These are phyloP conservation scores for Capsicum baccatum DNA, from an alignment of 257 asterid genomes.

Conservation along the genomic window DNA sequence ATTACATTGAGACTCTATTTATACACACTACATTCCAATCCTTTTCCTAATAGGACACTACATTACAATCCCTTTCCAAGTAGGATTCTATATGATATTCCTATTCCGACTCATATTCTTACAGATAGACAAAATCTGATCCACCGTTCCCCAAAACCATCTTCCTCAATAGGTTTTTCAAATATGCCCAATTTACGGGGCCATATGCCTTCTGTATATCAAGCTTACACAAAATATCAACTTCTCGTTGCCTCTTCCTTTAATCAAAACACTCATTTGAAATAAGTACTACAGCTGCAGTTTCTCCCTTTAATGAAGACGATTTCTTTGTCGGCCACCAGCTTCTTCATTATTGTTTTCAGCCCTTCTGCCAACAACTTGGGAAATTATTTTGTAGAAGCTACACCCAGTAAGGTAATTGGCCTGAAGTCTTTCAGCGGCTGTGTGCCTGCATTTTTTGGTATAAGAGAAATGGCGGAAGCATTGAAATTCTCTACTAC, in stretches of 20 bases:
- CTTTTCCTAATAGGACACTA: too few relatives aligned
- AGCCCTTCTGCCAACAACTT: neutral
- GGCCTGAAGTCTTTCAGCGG: neutral
- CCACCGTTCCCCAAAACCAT: neutral
- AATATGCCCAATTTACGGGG: neutral
- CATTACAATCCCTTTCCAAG: too few relatives aligned
- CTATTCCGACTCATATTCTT: too few relatives aligned
- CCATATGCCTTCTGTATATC: neutral
- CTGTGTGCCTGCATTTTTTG: neutral
- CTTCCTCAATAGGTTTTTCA: neutral
- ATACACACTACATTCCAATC: too few relatives aligned
- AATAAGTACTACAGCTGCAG: neutral
- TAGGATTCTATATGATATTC: too few relatives aligned
- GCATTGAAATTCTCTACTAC: neutral
- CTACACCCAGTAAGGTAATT: neutral
- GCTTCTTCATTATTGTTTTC: neutral
- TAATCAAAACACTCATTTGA: neutral
- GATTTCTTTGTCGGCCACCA: neutral
- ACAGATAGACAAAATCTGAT: neutral
- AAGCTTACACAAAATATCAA: neutral
- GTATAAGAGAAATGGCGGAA: neutral
- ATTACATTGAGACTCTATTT: too few relatives aligned
- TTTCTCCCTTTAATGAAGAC: neutral
- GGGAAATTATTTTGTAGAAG: neutral
- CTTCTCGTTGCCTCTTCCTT: conserved; percentile 8